A percentile compares a stretch with the other conserved stretches of the same genome.
Evolutionary conservation across 805 yeast genomes (phyloP).

Genomic region (Starmerella powellii): DNA sequence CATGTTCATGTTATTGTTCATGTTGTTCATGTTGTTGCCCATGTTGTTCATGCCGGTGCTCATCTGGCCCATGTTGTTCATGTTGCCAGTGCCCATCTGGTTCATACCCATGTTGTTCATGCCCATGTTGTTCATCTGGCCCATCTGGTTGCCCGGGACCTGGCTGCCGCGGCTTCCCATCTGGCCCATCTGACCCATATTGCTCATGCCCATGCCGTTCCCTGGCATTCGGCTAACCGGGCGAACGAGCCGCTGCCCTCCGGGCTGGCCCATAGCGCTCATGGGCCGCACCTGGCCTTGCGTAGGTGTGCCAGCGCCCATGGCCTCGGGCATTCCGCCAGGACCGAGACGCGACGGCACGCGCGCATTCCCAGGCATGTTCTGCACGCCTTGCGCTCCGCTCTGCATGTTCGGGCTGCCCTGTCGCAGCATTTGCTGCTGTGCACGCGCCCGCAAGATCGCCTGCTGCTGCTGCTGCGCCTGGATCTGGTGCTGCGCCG

Average conservation of each 20-base stretch:
- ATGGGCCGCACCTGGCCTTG: slow-evolving; percentile 5
- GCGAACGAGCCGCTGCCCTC: not conserved
- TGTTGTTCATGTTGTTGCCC: not conserved
- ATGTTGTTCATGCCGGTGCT: slow-evolving; percentile 5
- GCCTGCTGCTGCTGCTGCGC: slow-evolving; percentile 21
- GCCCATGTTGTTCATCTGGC: not conserved
- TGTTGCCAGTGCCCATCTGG: slow-evolving; percentile 15
- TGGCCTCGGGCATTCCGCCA: not conserved
- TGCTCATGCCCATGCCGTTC: slow-evolving; percentile 1
- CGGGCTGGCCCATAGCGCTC: slow-evolving; percentile 9
- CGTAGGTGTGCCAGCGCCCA: no score
- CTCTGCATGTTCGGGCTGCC: no score
- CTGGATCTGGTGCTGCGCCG: slow-evolving; percentile 21
- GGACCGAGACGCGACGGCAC: no score
- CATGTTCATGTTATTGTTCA: not conserved
- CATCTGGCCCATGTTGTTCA: slow-evolving; percentile 24
- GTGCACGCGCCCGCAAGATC: slow-evolving; percentile 16
- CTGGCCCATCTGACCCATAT: not conserved
- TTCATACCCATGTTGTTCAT: no score
- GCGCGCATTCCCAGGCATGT: no score
- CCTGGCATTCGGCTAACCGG: not conserved
- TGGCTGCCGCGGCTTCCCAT: slow-evolving; percentile 5
- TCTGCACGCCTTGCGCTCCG: no score
- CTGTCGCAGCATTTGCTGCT: slow-evolving; percentile 7
- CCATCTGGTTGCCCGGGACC: slow-evolving; percentile 2